A percentile compares a stretch with the other conserved stretches of the same genome.
Evolutionary conservation across 176 grass and related monocot genomes (phyloP).

Genomic region (Canna indica): DNA sequence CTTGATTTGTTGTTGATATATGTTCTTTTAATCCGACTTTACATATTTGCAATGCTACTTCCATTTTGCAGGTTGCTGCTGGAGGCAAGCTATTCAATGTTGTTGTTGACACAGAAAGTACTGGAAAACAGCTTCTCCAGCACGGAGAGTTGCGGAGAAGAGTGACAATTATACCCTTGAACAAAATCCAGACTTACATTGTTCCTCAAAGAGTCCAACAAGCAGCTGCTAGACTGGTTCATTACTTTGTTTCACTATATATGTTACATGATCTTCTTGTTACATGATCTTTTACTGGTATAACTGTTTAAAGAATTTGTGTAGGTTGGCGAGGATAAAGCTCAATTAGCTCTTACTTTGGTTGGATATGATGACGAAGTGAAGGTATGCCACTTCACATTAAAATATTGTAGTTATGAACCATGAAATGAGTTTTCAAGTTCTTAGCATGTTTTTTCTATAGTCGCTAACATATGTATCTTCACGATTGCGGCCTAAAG

Average conservation of each 20-base stretch:
- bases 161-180: constrained; percentile 86
- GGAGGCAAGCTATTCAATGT: constrained; percentile 85
- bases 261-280: background rate
- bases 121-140: constrained; percentile 77
- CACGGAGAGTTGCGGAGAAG: constrained; percentile 60
- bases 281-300: background rate
- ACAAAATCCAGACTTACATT: constrained; percentile 60
- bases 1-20: constrained; percentile 8
- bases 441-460: background rate
- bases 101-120: constrained; percentile 82
- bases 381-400: constrained; percentile 37
- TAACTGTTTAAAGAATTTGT: constrained; percentile 19
- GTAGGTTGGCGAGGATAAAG: constrained; percentile 76
- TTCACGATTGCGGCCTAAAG: background rate
- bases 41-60: constrained; percentile 12
- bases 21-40: constrained; percentile 12
- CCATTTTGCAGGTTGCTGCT: constrained; percentile 65
- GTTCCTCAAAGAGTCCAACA: constrained; percentile 73
- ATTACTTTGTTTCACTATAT: constrained; percentile 8
- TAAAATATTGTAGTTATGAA: background rate
- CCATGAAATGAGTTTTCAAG: background rate
- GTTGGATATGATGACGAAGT: constrained; percentile 82
- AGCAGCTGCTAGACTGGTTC: constrained; percentile 68
- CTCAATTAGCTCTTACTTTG: constrained; percentile 64
- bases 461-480: background rate